Percentiles rank a stretch among this genome's conserved stretches.
These are phyloP conservation scores for Eustoma russellianum DNA, from an alignment of 257 asterid genomes.

Conservation along the genomic window DNA sequence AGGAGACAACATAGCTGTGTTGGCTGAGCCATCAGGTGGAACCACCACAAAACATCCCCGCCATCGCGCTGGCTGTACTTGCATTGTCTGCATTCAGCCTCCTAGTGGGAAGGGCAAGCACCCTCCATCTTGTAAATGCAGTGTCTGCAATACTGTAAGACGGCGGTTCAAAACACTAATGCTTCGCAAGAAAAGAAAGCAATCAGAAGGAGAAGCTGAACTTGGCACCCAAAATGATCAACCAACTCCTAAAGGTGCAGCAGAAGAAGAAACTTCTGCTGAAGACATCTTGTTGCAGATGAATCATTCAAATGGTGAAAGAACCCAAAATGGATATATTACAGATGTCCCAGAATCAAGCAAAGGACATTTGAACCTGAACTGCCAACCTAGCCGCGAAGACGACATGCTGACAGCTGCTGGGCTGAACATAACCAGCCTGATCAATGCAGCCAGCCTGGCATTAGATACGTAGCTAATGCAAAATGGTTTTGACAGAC, in stretches of 20 bases:
- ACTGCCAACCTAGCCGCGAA: slow-evolving; percentile 63
- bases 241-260: slow-evolving; percentile 8
- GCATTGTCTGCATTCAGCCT: slow-evolving; percentile 98
- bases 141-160: slow-evolving; percentile 63
- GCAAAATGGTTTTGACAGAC: slow-evolving; percentile 20
- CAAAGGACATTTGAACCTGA: slow-evolving; percentile 60
- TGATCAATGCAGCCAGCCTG: slow-evolving; percentile 30
- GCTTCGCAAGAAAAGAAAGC: slow-evolving; percentile 76
- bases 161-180: slow-evolving; percentile 91
- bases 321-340: slow-evolving; percentile 12
- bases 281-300: slow-evolving; percentile 26
- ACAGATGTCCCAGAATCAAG: slow-evolving; percentile 28
- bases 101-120: slow-evolving; percentile 97
- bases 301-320: slow-evolving; percentile 26
- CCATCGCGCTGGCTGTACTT: slow-evolving; percentile 88
- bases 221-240: slow-evolving; percentile 26
- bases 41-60: slow-evolving; percentile 92
- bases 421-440: slow-evolving; percentile 37
- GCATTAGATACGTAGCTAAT: slow-evolving; percentile 28
- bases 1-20: slow-evolving; percentile 46
- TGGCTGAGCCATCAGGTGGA: slow-evolving; percentile 46
- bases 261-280: slow-evolving; percentile 33
- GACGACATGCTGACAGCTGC: slow-evolving; percentile 52
- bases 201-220: slow-evolving; percentile 70
- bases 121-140: slow-evolving; percentile 78